Evolutionary conservation across 2,329 filamentous ascomycete species (phyloP), one percentile per base, ranked within the genome.

Genomic region (Claviceps lovelessii): DNA sequence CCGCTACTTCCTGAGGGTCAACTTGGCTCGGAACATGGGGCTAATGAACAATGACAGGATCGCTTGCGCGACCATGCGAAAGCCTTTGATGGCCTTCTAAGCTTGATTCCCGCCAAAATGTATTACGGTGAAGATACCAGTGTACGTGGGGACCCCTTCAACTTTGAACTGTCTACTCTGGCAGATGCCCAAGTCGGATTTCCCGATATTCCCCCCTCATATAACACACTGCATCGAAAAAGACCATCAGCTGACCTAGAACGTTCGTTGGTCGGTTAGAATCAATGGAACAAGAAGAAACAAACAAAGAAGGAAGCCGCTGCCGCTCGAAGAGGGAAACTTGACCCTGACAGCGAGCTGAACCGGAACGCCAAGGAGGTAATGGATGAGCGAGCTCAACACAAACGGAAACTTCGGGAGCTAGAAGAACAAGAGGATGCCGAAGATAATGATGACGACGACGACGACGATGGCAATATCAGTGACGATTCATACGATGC

Each of bases 211-310:
- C 10, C 15, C 31, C 10, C 3, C 5, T 9, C 39, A 4, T 19
- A 15, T 44, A 29, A 33, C 19, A 17, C 31, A 1, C 37, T 37
- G 6, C 42, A 35, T 50, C 15, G 33, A 11, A 39, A 39, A 41
- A 17, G 28, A 35, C 8, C 44, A 33, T 35, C 11, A 28, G n/a
- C 54, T 55, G 37, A 55, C 47, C 33, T 39, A 49, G 17, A 6
- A 19, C 23, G 23, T 23, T 49, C 39, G 49, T 54, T 13, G 52
- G 49, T 53, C 17, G 52, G 61, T 58, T 65, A 95, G 89, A 86
- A 93, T 64, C 89, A 96, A 84, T 95, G 90, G 89, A 68, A 83
- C 68, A 85, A 85, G 66, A 95, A 93, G 73, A 97, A 97, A 75
- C 90, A 97, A 73, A 91, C 89, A 52, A 95, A 95, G 68, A 86